Conservation (phyloP, 2,329 filamentous ascomycete genomes). For the Ophiocordyceps robertsii region DNA sequence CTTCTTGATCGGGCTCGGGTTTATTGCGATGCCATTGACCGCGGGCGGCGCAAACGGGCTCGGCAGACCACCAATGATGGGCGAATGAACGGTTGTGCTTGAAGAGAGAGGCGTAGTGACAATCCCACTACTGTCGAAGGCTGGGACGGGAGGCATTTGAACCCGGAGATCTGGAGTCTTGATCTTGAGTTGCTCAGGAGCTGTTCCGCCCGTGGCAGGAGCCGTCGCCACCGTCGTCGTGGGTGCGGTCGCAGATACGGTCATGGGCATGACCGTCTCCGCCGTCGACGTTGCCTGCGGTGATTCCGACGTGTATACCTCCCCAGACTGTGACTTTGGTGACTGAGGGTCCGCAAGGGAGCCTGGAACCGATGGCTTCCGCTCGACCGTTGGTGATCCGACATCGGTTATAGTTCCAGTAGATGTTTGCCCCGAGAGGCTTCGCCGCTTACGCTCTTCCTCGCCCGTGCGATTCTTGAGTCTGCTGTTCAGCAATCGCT, state of each 20-base stretch:
- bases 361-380: constrained; percentile 9
- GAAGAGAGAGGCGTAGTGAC: constrained; percentile 33
- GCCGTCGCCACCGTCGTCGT: constrained; percentile 3
- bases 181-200: constrained; percentile 12
- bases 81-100: constrained; percentile 32
- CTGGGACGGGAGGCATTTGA: constrained; percentile 42
- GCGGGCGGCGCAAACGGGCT: constrained; percentile 28
- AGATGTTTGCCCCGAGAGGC: constrained; percentile 8
- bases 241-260: not conserved
- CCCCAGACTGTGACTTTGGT: constrained; percentile 9
- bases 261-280: not conserved
- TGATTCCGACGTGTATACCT: constrained; percentile 17
- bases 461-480: constrained; percentile 28
- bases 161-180: constrained; percentile 35
- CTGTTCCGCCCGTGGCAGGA: constrained; percentile 1
- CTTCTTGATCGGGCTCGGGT: constrained; percentile 51
- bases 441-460: constrained; percentile 18
- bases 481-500: constrained; percentile 36
- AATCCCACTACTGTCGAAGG: constrained; percentile 28
- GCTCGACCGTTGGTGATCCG: constrained; percentile 21
- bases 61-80: constrained; percentile 26
- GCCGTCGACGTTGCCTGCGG: constrained; percentile 11
- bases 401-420: constrained; percentile 25
- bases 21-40: constrained; percentile 28
- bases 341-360: constrained; percentile 11